Evolutionary conservation across 441 rosid genomes (phyloP).

Genomic region (Pelargonium cotyledonis): DNA sequence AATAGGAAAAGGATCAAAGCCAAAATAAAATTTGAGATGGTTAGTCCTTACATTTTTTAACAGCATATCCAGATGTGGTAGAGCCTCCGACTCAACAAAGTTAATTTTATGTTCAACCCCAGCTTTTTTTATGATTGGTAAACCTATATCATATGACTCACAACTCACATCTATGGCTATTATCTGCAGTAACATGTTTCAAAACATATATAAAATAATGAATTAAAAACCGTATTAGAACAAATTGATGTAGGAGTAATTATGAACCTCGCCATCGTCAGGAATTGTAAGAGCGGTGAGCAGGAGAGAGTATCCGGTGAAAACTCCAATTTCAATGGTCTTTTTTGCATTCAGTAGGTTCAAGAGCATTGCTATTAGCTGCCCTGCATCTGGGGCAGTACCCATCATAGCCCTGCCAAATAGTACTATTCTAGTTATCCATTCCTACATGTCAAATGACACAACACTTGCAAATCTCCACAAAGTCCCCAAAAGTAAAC

Average conservation of each 20-base stretch:
- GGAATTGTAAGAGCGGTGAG: slow-evolving; percentile 52
- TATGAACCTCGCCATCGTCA: slow-evolving; percentile 38
- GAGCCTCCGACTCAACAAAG: slow-evolving; percentile 39
- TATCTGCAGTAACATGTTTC: slow-evolving; percentile 24
- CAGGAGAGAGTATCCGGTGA: slow-evolving; percentile 55
- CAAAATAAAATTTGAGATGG: background rate
- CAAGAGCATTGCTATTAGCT: slow-evolving; percentile 37
- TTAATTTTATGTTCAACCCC: slow-evolving; percentile 51
- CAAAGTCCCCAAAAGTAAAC: no score
- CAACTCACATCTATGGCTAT: slow-evolving; percentile 38
- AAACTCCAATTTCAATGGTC: slow-evolving; percentile 51
- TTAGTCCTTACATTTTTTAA: slow-evolving; percentile 25
- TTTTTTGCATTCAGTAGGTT: slow-evolving; percentile 39
- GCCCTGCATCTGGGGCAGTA: slow-evolving; percentile 49
- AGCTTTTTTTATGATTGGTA: slow-evolving; percentile 42
- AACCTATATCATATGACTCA: slow-evolving; percentile 36
- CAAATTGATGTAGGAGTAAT: background rate
- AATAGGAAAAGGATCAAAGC: no score
- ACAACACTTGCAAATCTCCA: no score
- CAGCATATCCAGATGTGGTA: slow-evolving; percentile 38
- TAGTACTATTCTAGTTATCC: no score
- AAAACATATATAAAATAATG: background rate
- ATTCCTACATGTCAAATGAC: no score
- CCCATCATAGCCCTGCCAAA: slow-evolving; percentile 27
- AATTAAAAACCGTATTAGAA: background rate